phyloP scores from a whole-genome alignment of 2,329 filamentous ascomycete species.

The Ophiostoma sp. region DNA sequence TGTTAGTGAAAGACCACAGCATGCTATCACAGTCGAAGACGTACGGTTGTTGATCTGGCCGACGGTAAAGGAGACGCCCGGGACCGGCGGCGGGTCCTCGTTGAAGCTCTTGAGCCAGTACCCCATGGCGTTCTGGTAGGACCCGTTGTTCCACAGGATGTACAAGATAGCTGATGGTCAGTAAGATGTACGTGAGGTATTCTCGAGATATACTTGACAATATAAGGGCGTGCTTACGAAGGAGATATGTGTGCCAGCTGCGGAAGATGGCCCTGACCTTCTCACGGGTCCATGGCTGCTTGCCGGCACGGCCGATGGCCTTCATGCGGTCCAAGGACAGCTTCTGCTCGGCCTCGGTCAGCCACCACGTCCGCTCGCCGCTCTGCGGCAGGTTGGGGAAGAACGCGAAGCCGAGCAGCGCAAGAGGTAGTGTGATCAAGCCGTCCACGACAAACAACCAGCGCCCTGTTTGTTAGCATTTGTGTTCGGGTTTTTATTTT shows the following conservation, averaged over 20 bases:
- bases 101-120: conserved; percentile 42
- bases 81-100: conserved; percentile 33
- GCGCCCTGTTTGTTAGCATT: conserved; percentile 24
- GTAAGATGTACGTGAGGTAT: neutral
- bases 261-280: conserved; percentile 34
- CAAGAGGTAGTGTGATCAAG: conserved; percentile 28
- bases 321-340: conserved; percentile 33
- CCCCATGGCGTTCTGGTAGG: conserved; percentile 35
- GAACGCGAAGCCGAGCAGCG: conserved; percentile 27
- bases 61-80: conserved; percentile 33
- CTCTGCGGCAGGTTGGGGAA: conserved; percentile 35
- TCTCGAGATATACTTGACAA: neutral
- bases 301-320: conserved; percentile 30
- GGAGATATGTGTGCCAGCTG: conserved; percentile 39
- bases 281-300: conserved; percentile 34
- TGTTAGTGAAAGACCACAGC: neutral
- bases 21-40: neutral
- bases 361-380: conserved; percentile 32
- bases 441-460: conserved; percentile 41
- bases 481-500: neutral
- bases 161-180: conserved; percentile 31
- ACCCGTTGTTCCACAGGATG: conserved; percentile 38
- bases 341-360: conserved; percentile 32
- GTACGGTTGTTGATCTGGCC: conserved; percentile 31
- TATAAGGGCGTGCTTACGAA: neutral